These are phyloP conservation scores for Rhizopus microsporus DNA, from an alignment of 371 early-diverging fungal genomes.

Conservation along the genomic window DNA sequence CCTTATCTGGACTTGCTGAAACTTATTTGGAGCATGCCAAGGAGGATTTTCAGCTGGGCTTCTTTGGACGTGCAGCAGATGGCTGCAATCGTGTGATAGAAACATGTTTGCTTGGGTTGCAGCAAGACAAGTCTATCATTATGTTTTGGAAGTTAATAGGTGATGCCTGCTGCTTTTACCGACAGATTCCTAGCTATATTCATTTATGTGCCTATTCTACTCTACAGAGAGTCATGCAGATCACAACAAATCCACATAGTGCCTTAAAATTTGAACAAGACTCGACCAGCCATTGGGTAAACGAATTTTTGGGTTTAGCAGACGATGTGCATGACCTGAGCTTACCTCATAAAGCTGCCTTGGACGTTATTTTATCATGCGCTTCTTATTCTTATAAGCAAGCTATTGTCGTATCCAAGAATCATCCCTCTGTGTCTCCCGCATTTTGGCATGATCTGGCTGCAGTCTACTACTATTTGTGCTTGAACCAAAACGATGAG, in stretches of 20 bases:
- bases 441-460: conserved; percentile 55
- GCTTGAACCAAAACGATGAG: conserved; percentile 14
- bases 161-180: conserved; percentile 63
- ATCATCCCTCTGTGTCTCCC: conserved; percentile 34
- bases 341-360: conserved; percentile 36
- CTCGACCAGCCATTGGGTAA: conserved; percentile 27
- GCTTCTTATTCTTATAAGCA: conserved; percentile 54
- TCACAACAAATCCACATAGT: conserved; percentile 32
- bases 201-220: conserved; percentile 42
- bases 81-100: conserved; percentile 55
- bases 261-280: conserved; percentile 44
- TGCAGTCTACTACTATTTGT: conserved; percentile 42
- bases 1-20: conserved; percentile 66
- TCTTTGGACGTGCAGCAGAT: conserved; percentile 72
- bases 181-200: conserved; percentile 49
- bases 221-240: conserved; percentile 35
- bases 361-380: conserved; percentile 47
- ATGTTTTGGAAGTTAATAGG: conserved; percentile 74
- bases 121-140: conserved; percentile 38
- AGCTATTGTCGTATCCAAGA: conserved; percentile 47
- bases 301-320: conserved; percentile 30
- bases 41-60: conserved; percentile 67
- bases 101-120: conserved; percentile 30
- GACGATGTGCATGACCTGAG: conserved; percentile 28
- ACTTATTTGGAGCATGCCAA: conserved; percentile 65